phyloP scores from a whole-genome alignment of 2,329 filamentous ascomycete genomes.

The Fusarium sterilihyphosum region DNA sequence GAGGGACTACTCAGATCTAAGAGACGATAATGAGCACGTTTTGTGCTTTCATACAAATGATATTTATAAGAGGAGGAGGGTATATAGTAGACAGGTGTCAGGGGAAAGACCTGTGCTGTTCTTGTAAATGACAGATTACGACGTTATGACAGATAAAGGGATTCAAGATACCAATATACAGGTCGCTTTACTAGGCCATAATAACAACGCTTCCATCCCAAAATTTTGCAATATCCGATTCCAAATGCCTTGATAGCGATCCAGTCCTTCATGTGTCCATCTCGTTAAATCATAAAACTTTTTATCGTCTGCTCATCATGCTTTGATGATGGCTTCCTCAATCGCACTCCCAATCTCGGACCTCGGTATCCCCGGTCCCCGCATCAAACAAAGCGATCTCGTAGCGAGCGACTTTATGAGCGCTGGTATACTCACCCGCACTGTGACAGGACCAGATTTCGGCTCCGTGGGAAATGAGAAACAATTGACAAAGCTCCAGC shows the following conservation, averaged over 20 bases:
- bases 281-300: background rate
- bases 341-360: conserved; percentile 41
- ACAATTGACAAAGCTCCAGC: conserved; percentile 43
- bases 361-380: conserved; percentile 41
- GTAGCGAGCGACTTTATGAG: conserved; percentile 34
- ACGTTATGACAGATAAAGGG: conserved; percentile 36
- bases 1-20: conserved; percentile 40
- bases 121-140: conserved; percentile 32
- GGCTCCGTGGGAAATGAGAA: conserved; percentile 33
- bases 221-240: background rate
- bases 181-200: conserved; percentile 19
- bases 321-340: conserved; percentile 35
- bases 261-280: background rate
- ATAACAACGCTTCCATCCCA: conserved; percentile 14
- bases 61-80: background rate
- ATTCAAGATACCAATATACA: conserved; percentile 36
- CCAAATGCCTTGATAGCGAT: background rate
- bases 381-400: conserved; percentile 35
- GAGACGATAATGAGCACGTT: conserved; percentile 18
- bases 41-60: background rate
- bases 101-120: background rate
- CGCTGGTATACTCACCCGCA: conserved; percentile 29
- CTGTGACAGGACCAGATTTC: conserved; percentile 16
- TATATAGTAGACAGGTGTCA: background rate
- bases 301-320: background rate